Percentiles rank a stretch among this genome's conserved stretches.
Conservation (phyloP, 2,329 filamentous ascomycete species). For the Trichoderma guizhouense region DNA sequence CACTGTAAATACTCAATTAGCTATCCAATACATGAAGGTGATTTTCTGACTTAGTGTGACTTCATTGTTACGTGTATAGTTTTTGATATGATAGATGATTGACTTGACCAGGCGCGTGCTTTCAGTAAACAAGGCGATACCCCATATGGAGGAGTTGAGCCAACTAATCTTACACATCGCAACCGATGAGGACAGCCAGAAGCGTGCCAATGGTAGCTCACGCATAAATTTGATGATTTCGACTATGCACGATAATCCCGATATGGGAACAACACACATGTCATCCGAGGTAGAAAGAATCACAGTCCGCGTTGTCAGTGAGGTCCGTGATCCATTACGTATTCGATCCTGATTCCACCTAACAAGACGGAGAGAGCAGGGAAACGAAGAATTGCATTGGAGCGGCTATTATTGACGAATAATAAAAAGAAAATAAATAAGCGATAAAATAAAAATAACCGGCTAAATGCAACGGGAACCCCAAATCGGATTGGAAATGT, state of each 20-base stretch:
- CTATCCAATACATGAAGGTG: background rate
- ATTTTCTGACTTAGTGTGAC: background rate
- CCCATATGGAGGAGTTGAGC: background rate
- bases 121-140: background rate
- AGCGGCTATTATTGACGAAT: background rate
- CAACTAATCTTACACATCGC: background rate
- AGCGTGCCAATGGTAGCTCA: background rate
- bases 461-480: slow-evolving; percentile 13
- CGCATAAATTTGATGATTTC: background rate
- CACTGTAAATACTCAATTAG: background rate
- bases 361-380: background rate
- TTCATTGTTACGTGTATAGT: background rate
- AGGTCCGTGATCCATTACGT: background rate
- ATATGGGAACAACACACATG: background rate
- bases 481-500: background rate
- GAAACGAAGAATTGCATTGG: background rate
- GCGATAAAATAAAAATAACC: background rate
- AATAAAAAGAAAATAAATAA: background rate
- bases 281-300: background rate
- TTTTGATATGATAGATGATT: background rate
- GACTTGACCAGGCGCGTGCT: background rate
- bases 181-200: background rate
- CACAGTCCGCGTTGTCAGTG: background rate
- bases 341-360: background rate
- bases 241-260: background rate